phyloP scores from a whole-genome alignment of 108 stramenopile genomes.

The Conticribra weissflogii region DNA sequence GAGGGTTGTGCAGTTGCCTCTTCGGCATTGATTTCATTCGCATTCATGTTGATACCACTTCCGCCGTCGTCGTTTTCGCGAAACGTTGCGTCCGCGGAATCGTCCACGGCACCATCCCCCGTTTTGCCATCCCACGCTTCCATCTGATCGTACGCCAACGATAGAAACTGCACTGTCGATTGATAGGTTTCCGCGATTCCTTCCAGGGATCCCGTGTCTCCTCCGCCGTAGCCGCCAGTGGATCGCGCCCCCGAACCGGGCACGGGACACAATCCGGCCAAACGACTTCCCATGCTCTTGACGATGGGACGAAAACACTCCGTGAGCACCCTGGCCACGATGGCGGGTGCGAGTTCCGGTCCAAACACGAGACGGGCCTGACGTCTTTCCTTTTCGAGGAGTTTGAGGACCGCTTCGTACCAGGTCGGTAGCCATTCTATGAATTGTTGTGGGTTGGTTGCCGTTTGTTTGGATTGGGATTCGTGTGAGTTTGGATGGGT shows the following conservation, averaged over 20 bases:
- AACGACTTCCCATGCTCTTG: slow-evolving; percentile 67
- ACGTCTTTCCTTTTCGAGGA: slow-evolving; percentile 72
- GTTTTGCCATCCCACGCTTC: slow-evolving; percentile 65
- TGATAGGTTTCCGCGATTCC: slow-evolving; percentile 75
- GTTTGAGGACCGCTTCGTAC: slow-evolving; percentile 68
- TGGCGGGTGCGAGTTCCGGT: slow-evolving; percentile 58
- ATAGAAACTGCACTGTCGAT: slow-evolving; percentile 80
- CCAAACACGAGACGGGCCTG: slow-evolving; percentile 78
- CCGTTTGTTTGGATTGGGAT: slow-evolving; percentile 10
- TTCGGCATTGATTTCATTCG: not conserved
- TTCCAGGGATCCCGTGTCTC: slow-evolving; percentile 49
- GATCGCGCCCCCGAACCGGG: too few species aligned
- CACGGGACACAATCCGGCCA: too few species aligned
- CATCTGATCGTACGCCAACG: slow-evolving; percentile 78
- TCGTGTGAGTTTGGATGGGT: not conserved
- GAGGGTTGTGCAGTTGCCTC: slow-evolving; percentile 24
- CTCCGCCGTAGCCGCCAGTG: slow-evolving; percentile 12
- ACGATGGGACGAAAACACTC: slow-evolving; percentile 81
- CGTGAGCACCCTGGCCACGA: slow-evolving; percentile 62
- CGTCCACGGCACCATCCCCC: too few species aligned
- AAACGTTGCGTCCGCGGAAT: too few species aligned
- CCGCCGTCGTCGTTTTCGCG: too few species aligned
- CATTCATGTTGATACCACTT: not conserved
- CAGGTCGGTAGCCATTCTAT: slow-evolving; percentile 73
- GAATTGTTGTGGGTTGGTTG: slow-evolving; percentile 42